These are phyloP conservation scores for Fomitopsis schrenkii DNA, from an alignment of 1,284 basidiomycete species.

Conservation along the genomic window DNA sequence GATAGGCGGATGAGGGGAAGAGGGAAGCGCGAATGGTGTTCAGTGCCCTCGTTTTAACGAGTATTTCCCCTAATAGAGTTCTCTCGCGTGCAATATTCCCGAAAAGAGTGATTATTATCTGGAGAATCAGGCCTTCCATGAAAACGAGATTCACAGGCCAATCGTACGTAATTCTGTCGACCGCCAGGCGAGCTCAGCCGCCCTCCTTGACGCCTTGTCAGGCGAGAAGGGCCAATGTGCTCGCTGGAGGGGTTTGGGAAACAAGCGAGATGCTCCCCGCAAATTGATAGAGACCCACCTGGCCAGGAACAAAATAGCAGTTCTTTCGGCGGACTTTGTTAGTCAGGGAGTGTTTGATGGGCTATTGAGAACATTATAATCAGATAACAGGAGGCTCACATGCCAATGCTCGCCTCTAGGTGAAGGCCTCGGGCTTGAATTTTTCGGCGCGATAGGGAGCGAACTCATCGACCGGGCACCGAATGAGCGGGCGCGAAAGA, in stretches of 20 bases:
- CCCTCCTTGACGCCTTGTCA: constrained; percentile 13
- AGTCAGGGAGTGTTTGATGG: constrained; percentile 8
- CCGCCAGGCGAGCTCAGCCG: constrained; percentile 6
- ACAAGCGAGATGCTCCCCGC: constrained; percentile 1
- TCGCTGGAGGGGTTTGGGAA: neutral
- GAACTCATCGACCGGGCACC: neutral
- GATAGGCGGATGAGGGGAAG: constrained; percentile 35
- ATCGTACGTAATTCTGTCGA: constrained; percentile 50
- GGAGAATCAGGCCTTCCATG: constrained; percentile 41
- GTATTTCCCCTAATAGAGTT: constrained; percentile 71
- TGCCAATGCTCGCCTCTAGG: neutral
- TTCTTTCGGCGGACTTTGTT: constrained; percentile 9
- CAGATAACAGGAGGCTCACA: constrained; percentile 13
- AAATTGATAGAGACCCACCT: constrained; percentile 4
- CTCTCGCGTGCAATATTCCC: constrained; percentile 46
- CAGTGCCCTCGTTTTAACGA: constrained; percentile 69
- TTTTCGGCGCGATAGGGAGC: neutral
- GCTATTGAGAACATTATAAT: constrained; percentile 5
- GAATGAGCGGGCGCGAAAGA: neutral
- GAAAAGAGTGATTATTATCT: constrained; percentile 59
- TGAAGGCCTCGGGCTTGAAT: neutral
- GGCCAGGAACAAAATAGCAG: constrained; percentile 4
- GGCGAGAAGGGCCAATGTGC: neutral
- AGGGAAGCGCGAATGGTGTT: constrained; percentile 56
- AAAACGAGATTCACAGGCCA: constrained; percentile 17